Base-by-base conservation (phyloP, 257 asterid species). In the Plectranthus barbatus region DNA sequence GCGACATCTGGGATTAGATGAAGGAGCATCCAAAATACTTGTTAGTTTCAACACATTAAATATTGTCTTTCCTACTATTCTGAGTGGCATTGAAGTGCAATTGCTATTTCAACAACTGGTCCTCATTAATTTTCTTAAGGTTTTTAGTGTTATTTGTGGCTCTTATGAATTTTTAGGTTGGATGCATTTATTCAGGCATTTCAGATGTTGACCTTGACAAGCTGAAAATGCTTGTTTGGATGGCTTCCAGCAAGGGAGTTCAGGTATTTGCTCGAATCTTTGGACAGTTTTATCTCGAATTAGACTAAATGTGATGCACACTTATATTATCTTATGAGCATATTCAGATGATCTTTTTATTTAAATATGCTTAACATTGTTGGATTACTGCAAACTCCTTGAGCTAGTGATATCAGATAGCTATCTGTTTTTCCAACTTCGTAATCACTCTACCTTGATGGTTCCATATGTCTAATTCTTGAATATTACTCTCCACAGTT, bases 101-200 rank as follows among this genome's bases (percentile, higher is more conserved):
- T 26, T 33, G 56, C 33, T 44, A 29, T 57, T 53, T 24, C 40
- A 39, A 23, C 56, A 19, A 8, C 34, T 45, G 46, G 41, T 40
- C 18, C 40, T 42, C 64, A 7, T 41, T 64, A 13, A 39, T 37
- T 21, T 36, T 66, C 64, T 23, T 52, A 52, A 31, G 14, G 3
- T 37, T 41, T 23, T 62, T 2, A 31, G n/a, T 48, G 31, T 3
- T 44, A 56, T 52, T 59, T 8, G 15, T 42, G 55, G 26, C 26
- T 61, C 34, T 61, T 47, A 15, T 71, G 45, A 41, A 70, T 74
- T 77, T 69, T 72, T 83, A 86, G 96, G 84, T 84, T 49, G 95
- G 96, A 60, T 84, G 93, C 84, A 81, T 86, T 41, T 76, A 39
- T 72, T 70, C 86, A 41, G 83, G 73, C 55, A 19, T 72, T 34